A percentile compares a stretch with the other conserved stretches of the same genome.
These are phyloP conservation scores for Stephania yunnanensis DNA, from an alignment of 164 flowering plant species.

Conservation along the genomic window DNA sequence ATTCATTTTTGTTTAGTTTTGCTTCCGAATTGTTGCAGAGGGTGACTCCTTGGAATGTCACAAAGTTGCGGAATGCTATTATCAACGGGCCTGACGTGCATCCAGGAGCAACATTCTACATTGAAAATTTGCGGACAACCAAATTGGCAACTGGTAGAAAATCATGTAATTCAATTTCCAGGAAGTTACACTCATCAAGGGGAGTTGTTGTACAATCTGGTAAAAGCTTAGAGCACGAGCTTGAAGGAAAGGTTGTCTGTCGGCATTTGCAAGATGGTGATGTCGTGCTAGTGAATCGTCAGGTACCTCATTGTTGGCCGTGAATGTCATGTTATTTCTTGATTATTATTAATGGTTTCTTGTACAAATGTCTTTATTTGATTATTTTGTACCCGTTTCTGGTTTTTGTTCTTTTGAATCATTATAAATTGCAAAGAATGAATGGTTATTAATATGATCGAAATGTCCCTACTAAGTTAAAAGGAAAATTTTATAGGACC, in stretches of 20 bases:
- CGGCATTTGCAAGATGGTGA: conserved; percentile 96
- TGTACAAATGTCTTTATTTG: neutral
- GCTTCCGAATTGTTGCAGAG: conserved; percentile 42
- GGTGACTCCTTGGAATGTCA: conserved; percentile 88
- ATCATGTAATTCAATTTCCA: conserved; percentile 47
- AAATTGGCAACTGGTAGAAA: conserved; percentile 33
- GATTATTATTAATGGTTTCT: neutral
- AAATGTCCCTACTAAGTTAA: too few species aligned
- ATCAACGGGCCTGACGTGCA: conserved; percentile 76
- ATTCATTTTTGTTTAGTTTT: neutral
- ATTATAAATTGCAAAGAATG: too few species aligned
- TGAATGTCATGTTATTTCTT: neutral
- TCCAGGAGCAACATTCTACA: conserved; percentile 87
- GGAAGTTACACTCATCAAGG: conserved; percentile 74
- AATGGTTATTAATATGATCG: too few species aligned
- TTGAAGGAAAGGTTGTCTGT: conserved; percentile 74
- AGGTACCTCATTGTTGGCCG: conserved; percentile 37
- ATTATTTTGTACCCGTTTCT: neutral
- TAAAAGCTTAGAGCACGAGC: conserved; percentile 37
- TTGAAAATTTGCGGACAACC: conserved; percentile 37
- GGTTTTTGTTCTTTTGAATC: too few species aligned
- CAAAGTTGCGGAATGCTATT: conserved; percentile 61
- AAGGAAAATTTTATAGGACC: too few species aligned
- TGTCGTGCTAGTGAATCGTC: conserved; percentile 89
- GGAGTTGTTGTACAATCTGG: conserved; percentile 56